A percentile compares a stretch with the other conserved stretches of the same genome.
Evolutionary conservation across 1,284 basidiomycete genomes (phyloP).

Genomic region (Heimioporus retisporus): DNA sequence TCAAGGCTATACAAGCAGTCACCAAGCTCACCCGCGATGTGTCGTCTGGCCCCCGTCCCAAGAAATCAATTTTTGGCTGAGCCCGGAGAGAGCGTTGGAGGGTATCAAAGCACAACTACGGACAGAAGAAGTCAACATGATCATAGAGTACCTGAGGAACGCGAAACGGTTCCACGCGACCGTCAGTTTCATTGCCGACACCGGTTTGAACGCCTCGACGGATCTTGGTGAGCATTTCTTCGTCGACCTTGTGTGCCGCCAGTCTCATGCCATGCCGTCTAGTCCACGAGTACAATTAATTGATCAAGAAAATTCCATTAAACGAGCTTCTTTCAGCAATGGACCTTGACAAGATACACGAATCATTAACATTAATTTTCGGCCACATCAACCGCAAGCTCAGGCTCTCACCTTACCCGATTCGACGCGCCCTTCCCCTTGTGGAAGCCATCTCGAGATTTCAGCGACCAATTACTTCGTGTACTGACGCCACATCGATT

Average conservation of each 20-base stretch:
- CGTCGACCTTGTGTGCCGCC: background rate
- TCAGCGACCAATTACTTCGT: conserved; percentile 94
- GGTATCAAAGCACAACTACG: conserved; percentile 93
- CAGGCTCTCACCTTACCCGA: conserved; percentile 95
- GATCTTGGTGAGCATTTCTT: conserved; percentile 72
- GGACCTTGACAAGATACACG: conserved; percentile 95
- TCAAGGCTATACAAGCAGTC: conserved; percentile 97
- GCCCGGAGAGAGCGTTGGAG: conserved; percentile 94
- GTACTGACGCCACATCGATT: conserved; percentile 93
- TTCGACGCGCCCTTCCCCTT: conserved; percentile 94
- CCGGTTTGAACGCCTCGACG: conserved; percentile 93
- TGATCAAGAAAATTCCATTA: conserved; percentile 99
- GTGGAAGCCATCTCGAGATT: conserved; percentile 98
- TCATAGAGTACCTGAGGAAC: conserved; percentile 95
- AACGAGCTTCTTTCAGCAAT: conserved; percentile 97
- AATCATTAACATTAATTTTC: conserved; percentile 91
- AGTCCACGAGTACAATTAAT: conserved; percentile 98
- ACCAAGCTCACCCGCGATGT: conserved; percentile 96
- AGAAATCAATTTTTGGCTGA: conserved; percentile 99
- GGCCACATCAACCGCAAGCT: conserved; percentile 97
- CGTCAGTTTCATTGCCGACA: conserved; percentile 98
- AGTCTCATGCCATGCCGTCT: conserved; percentile 51
- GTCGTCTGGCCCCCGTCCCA: conserved; percentile 95
- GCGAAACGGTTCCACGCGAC: conserved; percentile 98
- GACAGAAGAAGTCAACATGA: conserved; percentile 94